phyloP scores from a whole-genome alignment of 2,329 filamentous ascomycete species.

The Ophiocordyceps camponoti-floridani region DNA sequence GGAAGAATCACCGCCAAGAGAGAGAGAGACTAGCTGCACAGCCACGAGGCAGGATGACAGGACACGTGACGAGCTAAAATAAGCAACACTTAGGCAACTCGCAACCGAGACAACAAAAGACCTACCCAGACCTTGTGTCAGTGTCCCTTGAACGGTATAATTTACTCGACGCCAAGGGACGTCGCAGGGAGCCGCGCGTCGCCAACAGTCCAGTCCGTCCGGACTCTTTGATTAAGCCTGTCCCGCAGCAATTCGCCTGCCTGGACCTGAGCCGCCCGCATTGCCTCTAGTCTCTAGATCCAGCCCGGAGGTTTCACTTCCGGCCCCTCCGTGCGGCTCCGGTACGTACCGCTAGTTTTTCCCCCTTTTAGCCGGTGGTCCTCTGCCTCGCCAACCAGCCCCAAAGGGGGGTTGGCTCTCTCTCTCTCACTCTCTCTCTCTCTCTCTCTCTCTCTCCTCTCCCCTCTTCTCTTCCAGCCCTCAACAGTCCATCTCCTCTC shows the following conservation, averaged over 20 bases:
- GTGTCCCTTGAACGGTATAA: too few relatives aligned
- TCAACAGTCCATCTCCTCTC: background rate
- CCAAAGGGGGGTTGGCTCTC: slow-evolving; percentile 1
- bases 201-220: too few relatives aligned
- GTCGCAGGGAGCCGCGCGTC: too few relatives aligned
- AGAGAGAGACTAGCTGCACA: too few relatives aligned
- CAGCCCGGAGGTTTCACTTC: slow-evolving; percentile 5
- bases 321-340: slow-evolving; percentile 5
- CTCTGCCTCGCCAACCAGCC: slow-evolving; percentile 11
- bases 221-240: too few relatives aligned
- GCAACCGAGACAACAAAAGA: too few relatives aligned
- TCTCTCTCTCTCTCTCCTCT: background rate
- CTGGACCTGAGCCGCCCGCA: background rate
- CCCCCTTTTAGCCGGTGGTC: slow-evolving; percentile 5
- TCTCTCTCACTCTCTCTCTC: background rate
- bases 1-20: too few relatives aligned
- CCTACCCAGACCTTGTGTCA: too few relatives aligned
- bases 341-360: background rate
- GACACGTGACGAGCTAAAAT: too few relatives aligned
- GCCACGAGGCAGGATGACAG: too few relatives aligned
- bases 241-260: background rate
- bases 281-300: background rate
- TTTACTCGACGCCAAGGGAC: too few relatives aligned
- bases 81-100: too few relatives aligned
- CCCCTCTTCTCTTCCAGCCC: background rate